A percentile compares a stretch with the other conserved stretches of the same genome.
phyloP scores from a whole-genome alignment of 331 rosid genomes.

The Malus hybrid region DNA sequence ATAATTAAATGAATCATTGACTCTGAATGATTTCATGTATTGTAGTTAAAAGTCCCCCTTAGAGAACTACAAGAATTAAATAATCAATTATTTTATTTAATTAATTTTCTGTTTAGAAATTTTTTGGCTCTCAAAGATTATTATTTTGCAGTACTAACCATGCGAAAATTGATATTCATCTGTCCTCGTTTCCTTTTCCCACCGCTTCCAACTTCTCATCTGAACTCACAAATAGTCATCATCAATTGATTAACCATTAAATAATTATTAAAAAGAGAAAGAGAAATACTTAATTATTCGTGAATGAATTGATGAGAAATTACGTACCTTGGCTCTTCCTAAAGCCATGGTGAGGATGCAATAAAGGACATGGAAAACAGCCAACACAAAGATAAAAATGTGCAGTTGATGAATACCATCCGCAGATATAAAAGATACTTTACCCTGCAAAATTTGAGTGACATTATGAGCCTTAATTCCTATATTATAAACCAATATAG shows the following conservation, averaged over 20 bases:
- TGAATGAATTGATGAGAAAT: not conserved
- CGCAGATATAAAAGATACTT: slow-evolving; percentile 65
- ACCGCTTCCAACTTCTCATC: slow-evolving; percentile 87
- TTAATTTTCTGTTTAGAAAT: not conserved
- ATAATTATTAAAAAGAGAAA: not conserved
- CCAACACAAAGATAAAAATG: slow-evolving; percentile 75
- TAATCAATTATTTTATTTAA: not conserved
- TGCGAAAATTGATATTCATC: slow-evolving; percentile 71
- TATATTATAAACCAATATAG: not conserved
- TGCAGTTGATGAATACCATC: slow-evolving; percentile 87
- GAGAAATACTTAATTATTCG: not conserved
- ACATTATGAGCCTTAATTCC: not conserved
- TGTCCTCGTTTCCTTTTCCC: slow-evolving; percentile 87
- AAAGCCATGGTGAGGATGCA: slow-evolving; percentile 69
- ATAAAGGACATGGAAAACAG: slow-evolving; percentile 63
- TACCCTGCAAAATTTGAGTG: slow-evolving; percentile 33
- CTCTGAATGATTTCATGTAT: not conserved
- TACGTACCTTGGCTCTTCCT: slow-evolving; percentile 58
- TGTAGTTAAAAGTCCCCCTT: not conserved
- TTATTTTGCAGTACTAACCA: slow-evolving; percentile 32
- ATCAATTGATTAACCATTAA: not conserved
- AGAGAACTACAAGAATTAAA: not conserved
- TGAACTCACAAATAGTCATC: slow-evolving; percentile 8
- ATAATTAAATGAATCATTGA: not conserved
- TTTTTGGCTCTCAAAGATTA: not conserved